Conservation (phyloP, 352 stramenopile species). For the Hyaloperonospora arabidopsidis region DNA sequence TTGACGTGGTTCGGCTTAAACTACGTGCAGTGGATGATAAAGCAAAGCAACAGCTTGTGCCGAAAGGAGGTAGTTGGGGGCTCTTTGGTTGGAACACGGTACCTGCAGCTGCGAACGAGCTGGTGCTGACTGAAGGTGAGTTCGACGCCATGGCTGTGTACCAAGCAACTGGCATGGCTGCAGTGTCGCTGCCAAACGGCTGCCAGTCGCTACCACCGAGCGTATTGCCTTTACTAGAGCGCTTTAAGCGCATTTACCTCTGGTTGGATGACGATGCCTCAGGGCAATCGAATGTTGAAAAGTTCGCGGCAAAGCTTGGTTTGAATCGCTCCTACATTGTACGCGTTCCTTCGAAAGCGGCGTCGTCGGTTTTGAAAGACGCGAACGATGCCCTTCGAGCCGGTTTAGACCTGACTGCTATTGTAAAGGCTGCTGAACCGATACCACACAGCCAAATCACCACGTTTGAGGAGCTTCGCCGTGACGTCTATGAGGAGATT, state of each 20-base stretch:
- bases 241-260: slow-evolving; percentile 95
- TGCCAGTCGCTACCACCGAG: slow-evolving; percentile 92
- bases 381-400: slow-evolving; percentile 95
- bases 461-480: slow-evolving; percentile 88
- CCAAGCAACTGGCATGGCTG: slow-evolving; percentile 89
- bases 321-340: slow-evolving; percentile 89
- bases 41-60: slow-evolving; percentile 76
- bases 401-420: slow-evolving; percentile 81
- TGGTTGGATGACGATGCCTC: slow-evolving; percentile 98
- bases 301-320: slow-evolving; percentile 95
- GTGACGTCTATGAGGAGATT: slow-evolving; percentile 92
- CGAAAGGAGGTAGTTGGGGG: slow-evolving; percentile 92
- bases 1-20: slow-evolving; percentile 79
- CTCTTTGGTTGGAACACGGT: slow-evolving; percentile 99
- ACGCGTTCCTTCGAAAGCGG: slow-evolving; percentile 38
- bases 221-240: slow-evolving; percentile 92
- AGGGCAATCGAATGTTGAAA: slow-evolving; percentile 91
- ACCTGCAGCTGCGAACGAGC: slow-evolving; percentile 63
- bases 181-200: slow-evolving; percentile 96
- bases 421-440: slow-evolving; percentile 75
- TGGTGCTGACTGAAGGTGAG: slow-evolving; percentile 97
- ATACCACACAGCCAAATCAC: slow-evolving; percentile 92
- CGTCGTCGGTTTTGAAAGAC: slow-evolving; percentile 88
- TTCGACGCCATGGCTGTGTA: slow-evolving; percentile 96
- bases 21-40: slow-evolving; percentile 83